Conservation (phyloP, 768 basidiomycete species). For the Holtermanniella nyarrowii region DNA sequence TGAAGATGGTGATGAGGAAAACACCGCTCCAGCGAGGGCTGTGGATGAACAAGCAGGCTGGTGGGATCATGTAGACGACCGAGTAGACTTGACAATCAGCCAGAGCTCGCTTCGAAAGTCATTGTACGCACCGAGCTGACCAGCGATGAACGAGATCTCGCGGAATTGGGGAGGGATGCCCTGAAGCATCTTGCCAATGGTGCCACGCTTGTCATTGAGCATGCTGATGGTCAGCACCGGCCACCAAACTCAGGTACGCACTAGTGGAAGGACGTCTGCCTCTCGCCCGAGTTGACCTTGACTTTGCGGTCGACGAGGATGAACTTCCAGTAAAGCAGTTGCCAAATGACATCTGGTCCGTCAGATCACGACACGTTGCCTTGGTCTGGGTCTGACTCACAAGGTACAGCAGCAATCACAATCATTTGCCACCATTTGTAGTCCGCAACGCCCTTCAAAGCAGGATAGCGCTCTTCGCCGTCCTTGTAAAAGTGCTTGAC, state of each 20-base stretch:
- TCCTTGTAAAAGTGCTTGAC: constrained; percentile 76
- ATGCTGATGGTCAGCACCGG: constrained; percentile 40
- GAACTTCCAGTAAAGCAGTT: constrained; percentile 91
- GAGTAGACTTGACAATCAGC: constrained; percentile 55
- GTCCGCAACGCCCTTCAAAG: constrained; percentile 57
- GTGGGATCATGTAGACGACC: constrained; percentile 73
- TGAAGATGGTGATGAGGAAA: constrained; percentile 70
- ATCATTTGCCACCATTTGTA: constrained; percentile 63
- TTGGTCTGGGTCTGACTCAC: constrained; percentile 49
- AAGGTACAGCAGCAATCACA: constrained; percentile 69
- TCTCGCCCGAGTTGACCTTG: constrained; percentile 83
- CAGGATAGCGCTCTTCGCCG: constrained; percentile 74
- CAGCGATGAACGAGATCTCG: constrained; percentile 65
- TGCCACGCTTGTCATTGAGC: constrained; percentile 74
- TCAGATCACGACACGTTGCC: constrained; percentile 1
- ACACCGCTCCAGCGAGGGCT: constrained; percentile 64
- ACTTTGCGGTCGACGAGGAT: constrained; percentile 74
- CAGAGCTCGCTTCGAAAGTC: constrained; percentile 6
- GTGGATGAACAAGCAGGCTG: constrained; percentile 72
- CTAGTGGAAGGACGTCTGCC: constrained; percentile 80
- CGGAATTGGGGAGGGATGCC: constrained; percentile 55
- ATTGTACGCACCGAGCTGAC: constrained; percentile 58
- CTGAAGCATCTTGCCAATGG: constrained; percentile 63
- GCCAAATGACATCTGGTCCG: constrained; percentile 73
- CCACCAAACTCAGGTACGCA: constrained; percentile 8